phyloP scores from a whole-genome alignment of 208 protist species.

The Cochliopodium minus region DNA sequence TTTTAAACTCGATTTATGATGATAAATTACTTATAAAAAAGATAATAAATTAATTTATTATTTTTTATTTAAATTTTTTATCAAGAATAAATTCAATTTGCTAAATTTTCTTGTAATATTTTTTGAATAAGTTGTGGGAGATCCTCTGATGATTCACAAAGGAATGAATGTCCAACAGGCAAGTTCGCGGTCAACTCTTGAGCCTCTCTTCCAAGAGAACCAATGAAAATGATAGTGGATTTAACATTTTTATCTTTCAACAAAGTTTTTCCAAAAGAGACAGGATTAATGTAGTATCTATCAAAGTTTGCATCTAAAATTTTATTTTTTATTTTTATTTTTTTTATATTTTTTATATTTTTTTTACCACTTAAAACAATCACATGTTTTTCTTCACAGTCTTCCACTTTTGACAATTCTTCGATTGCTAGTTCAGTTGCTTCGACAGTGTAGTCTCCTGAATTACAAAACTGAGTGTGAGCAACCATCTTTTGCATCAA shows the following conservation, averaged over 20 bases:
- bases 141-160: conserved; percentile 55
- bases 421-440: conserved; percentile 51
- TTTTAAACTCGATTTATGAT: too few species aligned
- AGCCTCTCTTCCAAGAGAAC: conserved; percentile 50
- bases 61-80: too few species aligned
- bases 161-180: conserved; percentile 51
- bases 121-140: conserved; percentile 58
- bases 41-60: too few species aligned
- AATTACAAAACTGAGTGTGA: conserved; percentile 75
- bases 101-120: too few species aligned
- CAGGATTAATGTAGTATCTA: conserved; percentile 62
- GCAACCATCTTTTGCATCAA: conserved; percentile 64
- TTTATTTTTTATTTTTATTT: too few species aligned
- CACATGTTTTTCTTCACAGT: too few species aligned
- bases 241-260: conserved; percentile 51
- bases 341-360: too few species aligned
- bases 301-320: conserved; percentile 73
- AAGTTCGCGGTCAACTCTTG: conserved; percentile 44
- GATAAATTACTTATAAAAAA: too few species aligned
- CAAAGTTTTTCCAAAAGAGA: too few species aligned
- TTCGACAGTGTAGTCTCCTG: conserved; percentile 65
- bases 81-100: too few species aligned
- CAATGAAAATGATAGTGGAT: conserved; percentile 69
- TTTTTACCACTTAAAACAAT: too few species aligned
- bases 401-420: too few species aligned